Evolutionary conservation across 805 yeast species (phyloP).

Genomic region (Kazachstania psychrophila): DNA sequence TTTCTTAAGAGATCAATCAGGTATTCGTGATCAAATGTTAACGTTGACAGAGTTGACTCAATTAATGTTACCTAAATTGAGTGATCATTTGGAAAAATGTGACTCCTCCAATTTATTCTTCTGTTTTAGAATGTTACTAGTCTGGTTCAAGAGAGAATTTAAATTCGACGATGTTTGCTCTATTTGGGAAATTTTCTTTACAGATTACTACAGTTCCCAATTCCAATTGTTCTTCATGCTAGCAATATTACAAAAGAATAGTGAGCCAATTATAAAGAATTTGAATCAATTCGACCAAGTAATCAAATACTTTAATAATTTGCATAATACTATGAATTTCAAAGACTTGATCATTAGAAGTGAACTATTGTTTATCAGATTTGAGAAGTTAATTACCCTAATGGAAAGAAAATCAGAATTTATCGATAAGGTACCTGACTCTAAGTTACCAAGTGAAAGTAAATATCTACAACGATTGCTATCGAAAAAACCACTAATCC

Average conservation of each 20-base stretch:
- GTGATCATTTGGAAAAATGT: slow-evolving; percentile 73
- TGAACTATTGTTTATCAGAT: slow-evolving; percentile 72
- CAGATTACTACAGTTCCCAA: slow-evolving; percentile 78
- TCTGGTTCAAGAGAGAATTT: slow-evolving; percentile 92
- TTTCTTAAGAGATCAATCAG: slow-evolving; percentile 83
- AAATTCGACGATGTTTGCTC: slow-evolving; percentile 63
- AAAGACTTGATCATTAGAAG: slow-evolving; percentile 74
- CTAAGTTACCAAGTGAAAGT: slow-evolving; percentile 13
- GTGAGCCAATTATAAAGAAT: slow-evolving; percentile 65
- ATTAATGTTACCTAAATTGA: slow-evolving; percentile 79
- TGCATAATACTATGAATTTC: slow-evolving; percentile 65
- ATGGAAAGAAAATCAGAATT: slow-evolving; percentile 47
- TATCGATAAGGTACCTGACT: not conserved
- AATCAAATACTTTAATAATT: slow-evolving; percentile 83
- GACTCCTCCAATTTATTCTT: slow-evolving; percentile 87
- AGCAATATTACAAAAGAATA: slow-evolving; percentile 82
- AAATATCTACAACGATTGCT: slow-evolving; percentile 46
- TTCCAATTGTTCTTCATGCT: slow-evolving; percentile 80
- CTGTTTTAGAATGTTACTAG: slow-evolving; percentile 88
- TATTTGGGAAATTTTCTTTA: slow-evolving; percentile 91
- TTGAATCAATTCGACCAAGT: slow-evolving; percentile 81
- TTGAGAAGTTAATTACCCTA: slow-evolving; percentile 68
- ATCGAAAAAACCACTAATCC: slow-evolving; percentile 51
- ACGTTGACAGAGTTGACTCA: slow-evolving; percentile 79
- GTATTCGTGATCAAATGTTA: slow-evolving; percentile 83